Base-by-base conservation (phyloP, 169 alveolate species). In the Pseudocohnilembus persalinus region DNA sequence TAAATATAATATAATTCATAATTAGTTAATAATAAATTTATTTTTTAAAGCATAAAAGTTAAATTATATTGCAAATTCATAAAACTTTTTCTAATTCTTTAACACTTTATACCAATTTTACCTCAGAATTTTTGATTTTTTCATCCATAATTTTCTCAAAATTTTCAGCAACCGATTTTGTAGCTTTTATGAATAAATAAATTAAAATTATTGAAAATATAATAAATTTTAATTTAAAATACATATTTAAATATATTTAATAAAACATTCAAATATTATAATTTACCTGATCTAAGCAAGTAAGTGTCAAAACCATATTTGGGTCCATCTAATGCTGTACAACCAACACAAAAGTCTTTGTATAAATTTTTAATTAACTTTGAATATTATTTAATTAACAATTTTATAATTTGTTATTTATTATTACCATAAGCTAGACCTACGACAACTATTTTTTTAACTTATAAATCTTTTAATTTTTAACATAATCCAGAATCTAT, bases 271-370 rank as follows among this genome's bases (percentile, higher is more conserved):
- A 49, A 11, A 49, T 49, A 49, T 49, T 49, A 20, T 11, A 11
- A 11, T 4, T 4, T 49, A 49, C 68, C 68, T 11, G 4, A 4
- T 20, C 4, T 49, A 49, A 93, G 35, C 20, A 93, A 31, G 32
- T 74, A 87, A 27, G 92, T 83, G 75, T 88, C 83, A 84, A 87
- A 90, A 6, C 95, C 95, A 74, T 65, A 32, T 30, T 83, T 83
- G 1, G 93, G 91, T 16, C 96, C 87, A 77, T 92, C 95, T 28
- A 84, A 28, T 0, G 94, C 96, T 26, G 97, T 92, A 0, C 81
- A 74, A 0, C 96, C 94, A 35, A 92, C 97, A 83, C 97, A 94
- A 64, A 85, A 92, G 74, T 94, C 97, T 74, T 73, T 49, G 4
- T 49, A 11, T 11, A 4, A 49, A 49, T 11, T 49, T 11, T 11